Evolutionary conservation across 192 early-diverging fungal genomes (phyloP).

Genomic region (Backusella macrospora): DNA sequence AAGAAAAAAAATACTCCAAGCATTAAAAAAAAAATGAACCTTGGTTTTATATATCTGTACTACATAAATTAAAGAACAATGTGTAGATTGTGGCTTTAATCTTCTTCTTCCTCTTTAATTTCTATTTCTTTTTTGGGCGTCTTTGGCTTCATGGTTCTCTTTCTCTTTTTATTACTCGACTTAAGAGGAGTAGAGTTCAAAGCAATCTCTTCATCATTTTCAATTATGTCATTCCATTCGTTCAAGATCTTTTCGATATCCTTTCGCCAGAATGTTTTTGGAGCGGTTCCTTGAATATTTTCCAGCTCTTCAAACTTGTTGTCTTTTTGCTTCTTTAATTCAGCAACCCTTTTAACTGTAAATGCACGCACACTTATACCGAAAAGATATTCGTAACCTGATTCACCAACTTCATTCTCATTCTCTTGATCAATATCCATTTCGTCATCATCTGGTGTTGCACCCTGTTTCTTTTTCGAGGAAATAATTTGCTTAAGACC

Average conservation of each 20-base stretch:
- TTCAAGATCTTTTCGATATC: conserved; percentile 86
- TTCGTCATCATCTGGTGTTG: conserved; percentile 46
- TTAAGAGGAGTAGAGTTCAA: conserved; percentile 19
- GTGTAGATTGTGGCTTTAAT: no score
- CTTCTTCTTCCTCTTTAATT: neutral
- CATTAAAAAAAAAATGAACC: neutral
- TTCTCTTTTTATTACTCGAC: conserved; percentile 16
- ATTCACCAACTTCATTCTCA: conserved; percentile 41
- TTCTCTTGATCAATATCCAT: conserved; percentile 23
- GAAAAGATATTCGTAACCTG: conserved; percentile 87
- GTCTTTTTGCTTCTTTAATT: conserved; percentile 70
- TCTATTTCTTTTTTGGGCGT: neutral
- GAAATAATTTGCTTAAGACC: conserved; percentile 68
- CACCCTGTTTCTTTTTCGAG: conserved; percentile 37
- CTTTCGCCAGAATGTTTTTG: conserved; percentile 79
- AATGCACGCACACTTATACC: conserved; percentile 90
- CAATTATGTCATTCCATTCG: conserved; percentile 69
- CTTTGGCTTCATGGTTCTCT: conserved; percentile 19
- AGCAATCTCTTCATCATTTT: conserved; percentile 28
- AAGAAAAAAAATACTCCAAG: neutral
- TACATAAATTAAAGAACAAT: neutral
- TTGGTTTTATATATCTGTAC: neutral
- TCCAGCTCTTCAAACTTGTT: conserved; percentile 72
- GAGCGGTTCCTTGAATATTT: conserved; percentile 60
- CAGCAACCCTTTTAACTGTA: conserved; percentile 83